These are phyloP conservation scores for Didymella exigua DNA, from an alignment of 2,329 filamentous ascomycete genomes.

Conservation along the genomic window DNA sequence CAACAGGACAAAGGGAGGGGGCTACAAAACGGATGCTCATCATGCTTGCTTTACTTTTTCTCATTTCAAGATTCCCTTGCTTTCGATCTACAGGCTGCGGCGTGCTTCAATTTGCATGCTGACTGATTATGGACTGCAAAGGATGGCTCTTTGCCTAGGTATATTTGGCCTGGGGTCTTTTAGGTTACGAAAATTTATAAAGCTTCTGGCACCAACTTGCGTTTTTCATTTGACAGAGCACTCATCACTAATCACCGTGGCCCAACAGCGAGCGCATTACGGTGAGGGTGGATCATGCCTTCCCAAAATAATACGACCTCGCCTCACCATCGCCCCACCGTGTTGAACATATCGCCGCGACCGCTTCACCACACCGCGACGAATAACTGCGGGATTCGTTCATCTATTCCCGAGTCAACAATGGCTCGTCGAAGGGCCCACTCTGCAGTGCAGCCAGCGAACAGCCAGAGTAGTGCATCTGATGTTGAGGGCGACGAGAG, in stretches of 20 bases:
- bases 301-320: conserved; percentile 1
- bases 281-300: neutral
- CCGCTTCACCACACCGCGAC: neutral
- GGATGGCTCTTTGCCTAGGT: neutral
- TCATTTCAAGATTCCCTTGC: neutral
- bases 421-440: conserved; percentile 26
- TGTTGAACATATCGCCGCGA: neutral
- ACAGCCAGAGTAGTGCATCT: conserved; percentile 2
- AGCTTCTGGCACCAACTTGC: neutral
- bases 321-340: neutral
- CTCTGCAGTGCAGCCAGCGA: neutral
- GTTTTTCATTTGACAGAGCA: neutral
- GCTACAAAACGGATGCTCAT: conserved; percentile 2
- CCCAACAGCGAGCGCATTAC: too few relatives aligned
- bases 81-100: neutral
- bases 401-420: neutral
- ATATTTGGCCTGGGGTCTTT: neutral
- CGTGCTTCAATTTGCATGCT: neutral
- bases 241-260: neutral
- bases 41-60: neutral
- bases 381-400: neutral
- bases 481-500: conserved; percentile 29
- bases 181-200: conserved; percentile 2
- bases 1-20: neutral
- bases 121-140: neutral